A percentile compares a stretch with the other conserved stretches of the same genome.
Conservation (phyloP, 495 filamentous ascomycete genomes). For the Ascobolus immersus region DNA sequence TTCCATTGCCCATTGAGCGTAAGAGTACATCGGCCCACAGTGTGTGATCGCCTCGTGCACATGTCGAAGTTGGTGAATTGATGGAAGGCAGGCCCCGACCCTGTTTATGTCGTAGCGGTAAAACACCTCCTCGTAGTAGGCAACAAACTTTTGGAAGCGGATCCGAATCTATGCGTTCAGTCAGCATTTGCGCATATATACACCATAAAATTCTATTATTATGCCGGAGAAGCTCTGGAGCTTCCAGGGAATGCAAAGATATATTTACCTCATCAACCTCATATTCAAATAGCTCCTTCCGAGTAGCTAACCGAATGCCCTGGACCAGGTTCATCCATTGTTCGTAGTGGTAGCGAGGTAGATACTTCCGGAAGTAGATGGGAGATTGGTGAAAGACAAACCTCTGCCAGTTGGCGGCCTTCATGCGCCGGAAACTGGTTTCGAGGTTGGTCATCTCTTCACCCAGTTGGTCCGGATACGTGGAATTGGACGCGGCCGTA, state of each 20-base stretch:
- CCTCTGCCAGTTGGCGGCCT: conserved; percentile 5
- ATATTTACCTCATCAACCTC: background rate
- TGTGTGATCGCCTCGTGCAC: conserved; percentile 1
- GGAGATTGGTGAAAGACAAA: conserved; percentile 1
- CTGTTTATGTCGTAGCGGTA: background rate
- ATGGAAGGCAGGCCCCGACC: conserved; percentile 1
- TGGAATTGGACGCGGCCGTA: background rate
- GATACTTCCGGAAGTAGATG: conserved; percentile 1
- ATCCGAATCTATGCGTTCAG: too few species aligned
- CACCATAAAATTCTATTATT: too few species aligned
- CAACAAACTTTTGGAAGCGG: background rate
- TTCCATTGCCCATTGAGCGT: conserved; percentile 7
- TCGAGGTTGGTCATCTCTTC: background rate
- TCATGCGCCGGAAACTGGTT: conserved; percentile 2
- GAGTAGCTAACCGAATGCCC: conserved; percentile 1
- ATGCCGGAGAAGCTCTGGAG: too few species aligned
- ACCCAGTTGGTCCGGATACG: conserved; percentile 1
- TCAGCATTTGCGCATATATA: too few species aligned
- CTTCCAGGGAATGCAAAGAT: too few species aligned
- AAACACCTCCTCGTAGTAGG: conserved; percentile 4
- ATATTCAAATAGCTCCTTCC: background rate
- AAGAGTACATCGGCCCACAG: conserved; percentile 2
- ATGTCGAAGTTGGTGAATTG: conserved; percentile 6
- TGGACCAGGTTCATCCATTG: conserved; percentile 2
- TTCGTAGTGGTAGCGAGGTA: conserved; percentile 2